A percentile compares a stretch with the other conserved stretches of the same genome.
phyloP scores from a whole-genome alignment of 2,329 filamentous ascomycete species.

The Talaromyces sp. region DNA sequence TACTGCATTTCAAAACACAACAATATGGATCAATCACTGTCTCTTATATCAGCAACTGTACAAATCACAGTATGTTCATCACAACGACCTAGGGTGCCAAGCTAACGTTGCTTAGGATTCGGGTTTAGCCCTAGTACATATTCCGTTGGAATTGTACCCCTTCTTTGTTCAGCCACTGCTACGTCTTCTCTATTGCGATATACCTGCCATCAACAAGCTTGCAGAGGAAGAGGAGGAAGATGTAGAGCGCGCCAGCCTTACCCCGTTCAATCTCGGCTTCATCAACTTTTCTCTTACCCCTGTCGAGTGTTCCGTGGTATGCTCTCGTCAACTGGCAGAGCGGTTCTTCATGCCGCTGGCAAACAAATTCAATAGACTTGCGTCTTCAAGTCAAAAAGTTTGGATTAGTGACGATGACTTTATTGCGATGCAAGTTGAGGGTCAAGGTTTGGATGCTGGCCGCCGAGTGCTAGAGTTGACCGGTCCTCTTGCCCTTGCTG shows the following conservation, averaged over 20 bases:
- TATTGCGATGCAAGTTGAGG: conserved; percentile 84
- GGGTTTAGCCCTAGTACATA: conserved; percentile 83
- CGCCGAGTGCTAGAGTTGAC: conserved; percentile 90
- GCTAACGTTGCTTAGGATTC: conserved; percentile 63
- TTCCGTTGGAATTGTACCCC: conserved; percentile 74
- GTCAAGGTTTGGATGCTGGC: conserved; percentile 85
- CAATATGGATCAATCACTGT: conserved; percentile 31
- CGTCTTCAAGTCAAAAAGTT: conserved; percentile 50
- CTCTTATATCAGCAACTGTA: conserved; percentile 34
- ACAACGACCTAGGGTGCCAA: background rate
- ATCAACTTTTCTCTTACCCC: conserved; percentile 92
- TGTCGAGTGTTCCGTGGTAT: conserved; percentile 89
- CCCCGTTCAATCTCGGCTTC: conserved; percentile 63
- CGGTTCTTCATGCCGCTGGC: conserved; percentile 74
- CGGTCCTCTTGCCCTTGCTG: conserved; percentile 82
- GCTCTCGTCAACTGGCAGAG: conserved; percentile 70
- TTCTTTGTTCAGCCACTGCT: conserved; percentile 82
- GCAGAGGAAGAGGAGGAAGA: conserved; percentile 45
- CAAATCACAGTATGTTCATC: conserved; percentile 32
- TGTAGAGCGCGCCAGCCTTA: conserved; percentile 28
- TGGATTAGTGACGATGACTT: conserved; percentile 81
- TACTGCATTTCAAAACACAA: background rate
- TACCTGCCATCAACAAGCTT: conserved; percentile 35
- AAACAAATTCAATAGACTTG: conserved; percentile 55
- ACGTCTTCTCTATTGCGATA: conserved; percentile 71